Conservation (phyloP, 2,329 filamentous ascomycete genomes). For the Neopestalotiopsis rosae region DNA sequence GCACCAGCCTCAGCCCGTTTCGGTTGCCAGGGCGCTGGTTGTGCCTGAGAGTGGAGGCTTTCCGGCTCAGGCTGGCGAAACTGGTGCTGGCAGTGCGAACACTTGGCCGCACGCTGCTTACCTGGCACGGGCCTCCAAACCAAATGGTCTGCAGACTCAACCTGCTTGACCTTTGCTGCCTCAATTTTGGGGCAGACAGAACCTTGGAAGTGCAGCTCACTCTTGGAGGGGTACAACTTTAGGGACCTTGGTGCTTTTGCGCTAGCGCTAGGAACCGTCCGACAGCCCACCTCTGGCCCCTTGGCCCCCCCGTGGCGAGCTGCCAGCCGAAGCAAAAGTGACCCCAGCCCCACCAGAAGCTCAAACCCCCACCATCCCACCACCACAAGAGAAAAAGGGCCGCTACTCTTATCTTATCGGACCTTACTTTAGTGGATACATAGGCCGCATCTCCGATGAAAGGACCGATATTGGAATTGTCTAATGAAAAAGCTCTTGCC, state of each 20-base stretch:
- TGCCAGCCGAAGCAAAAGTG: neutral
- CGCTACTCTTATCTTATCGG: constrained; percentile 9
- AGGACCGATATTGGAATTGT: neutral
- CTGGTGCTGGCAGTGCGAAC: neutral
- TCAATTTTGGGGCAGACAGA: neutral
- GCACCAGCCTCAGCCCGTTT: neutral
- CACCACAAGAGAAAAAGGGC: neutral
- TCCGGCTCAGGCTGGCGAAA: neutral
- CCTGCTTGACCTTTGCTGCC: neutral
- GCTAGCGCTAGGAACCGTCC: constrained; percentile 1
- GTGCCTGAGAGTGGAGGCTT: constrained; percentile 10
- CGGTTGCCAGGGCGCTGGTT: constrained; percentile 3
- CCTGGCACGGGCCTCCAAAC: neutral
- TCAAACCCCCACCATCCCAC: constrained; percentile 4
- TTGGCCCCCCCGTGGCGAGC: neutral
- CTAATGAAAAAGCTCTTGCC: constrained; percentile 1
- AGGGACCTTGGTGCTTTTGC: neutral
- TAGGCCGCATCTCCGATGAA: neutral
- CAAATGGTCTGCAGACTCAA: neutral
- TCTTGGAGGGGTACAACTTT: neutral
- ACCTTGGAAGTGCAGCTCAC: neutral
- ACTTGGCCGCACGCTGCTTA: neutral
- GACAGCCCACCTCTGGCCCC: neutral
- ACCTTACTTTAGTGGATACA: neutral
- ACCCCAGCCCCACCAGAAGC: constrained; percentile 3